Percentiles rank a stretch among this genome's conserved stretches.
These are phyloP conservation scores for Tylopilus balloui DNA, from an alignment of 768 basidiomycete genomes.

Conservation along the genomic window DNA sequence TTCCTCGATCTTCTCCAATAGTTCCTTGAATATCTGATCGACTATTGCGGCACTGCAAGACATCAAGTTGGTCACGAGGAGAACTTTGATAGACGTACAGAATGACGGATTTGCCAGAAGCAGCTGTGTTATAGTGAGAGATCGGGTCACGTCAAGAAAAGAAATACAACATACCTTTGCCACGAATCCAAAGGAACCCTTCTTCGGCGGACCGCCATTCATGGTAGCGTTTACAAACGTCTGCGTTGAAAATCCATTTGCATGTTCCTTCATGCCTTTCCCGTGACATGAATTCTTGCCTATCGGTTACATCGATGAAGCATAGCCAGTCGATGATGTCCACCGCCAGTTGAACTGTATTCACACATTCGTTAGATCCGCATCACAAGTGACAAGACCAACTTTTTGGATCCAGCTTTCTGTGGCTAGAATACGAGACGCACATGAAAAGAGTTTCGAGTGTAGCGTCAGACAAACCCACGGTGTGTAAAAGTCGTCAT, in stretches of 20 bases:
- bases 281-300: slow-evolving; percentile 24
- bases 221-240: slow-evolving; percentile 17
- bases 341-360: slow-evolving; percentile 22
- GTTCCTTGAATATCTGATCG: slow-evolving; percentile 21
- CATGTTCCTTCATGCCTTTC: slow-evolving; percentile 24
- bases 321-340: slow-evolving; percentile 21
- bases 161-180: slow-evolving; percentile 13
- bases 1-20: slow-evolving; percentile 21
- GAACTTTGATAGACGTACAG: slow-evolving; percentile 11
- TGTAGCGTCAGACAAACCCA: neutral
- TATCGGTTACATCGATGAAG: slow-evolving; percentile 24
- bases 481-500: slow-evolving; percentile 21
- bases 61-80: slow-evolving; percentile 2
- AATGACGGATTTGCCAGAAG: slow-evolving; percentile 23
- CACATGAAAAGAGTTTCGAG: neutral
- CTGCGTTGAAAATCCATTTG: slow-evolving; percentile 20
- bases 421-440: slow-evolving; percentile 11
- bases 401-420: slow-evolving; percentile 24
- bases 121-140: slow-evolving; percentile 13
- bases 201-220: slow-evolving; percentile 17
- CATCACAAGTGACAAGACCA: neutral
- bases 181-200: slow-evolving; percentile 27
- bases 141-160: neutral
- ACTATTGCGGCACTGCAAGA: slow-evolving; percentile 21
- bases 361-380: slow-evolving; percentile 2